These are phyloP conservation scores for Fusarium mexicanum DNA, from an alignment of 2,329 filamentous ascomycete species.

Conservation along the genomic window DNA sequence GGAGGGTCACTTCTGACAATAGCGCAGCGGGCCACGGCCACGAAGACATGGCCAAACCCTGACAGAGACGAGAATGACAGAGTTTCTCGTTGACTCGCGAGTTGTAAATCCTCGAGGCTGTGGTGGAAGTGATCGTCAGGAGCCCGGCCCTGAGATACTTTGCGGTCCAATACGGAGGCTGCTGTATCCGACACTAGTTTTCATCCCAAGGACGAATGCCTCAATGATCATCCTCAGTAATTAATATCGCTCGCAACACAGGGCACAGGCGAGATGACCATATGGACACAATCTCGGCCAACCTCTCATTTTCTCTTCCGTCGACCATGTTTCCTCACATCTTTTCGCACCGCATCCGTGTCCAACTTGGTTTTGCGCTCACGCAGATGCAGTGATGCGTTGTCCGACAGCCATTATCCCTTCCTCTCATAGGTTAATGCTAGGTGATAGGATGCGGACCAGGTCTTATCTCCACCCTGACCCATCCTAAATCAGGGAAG, in stretches of 20 bases:
- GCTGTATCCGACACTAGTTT: constrained; percentile 13
- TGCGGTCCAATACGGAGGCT: constrained; percentile 20
- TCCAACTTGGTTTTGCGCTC: constrained; percentile 41
- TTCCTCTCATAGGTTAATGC: constrained; percentile 49
- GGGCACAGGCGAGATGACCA: constrained; percentile 31
- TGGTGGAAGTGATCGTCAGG: constrained; percentile 31
- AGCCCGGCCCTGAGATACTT: constrained; percentile 20
- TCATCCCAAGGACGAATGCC: constrained; percentile 16
- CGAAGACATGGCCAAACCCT: constrained; percentile 14
- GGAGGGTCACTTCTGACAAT: constrained; percentile 29
- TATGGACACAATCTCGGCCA: constrained; percentile 39
- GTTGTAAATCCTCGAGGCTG: constrained; percentile 1
- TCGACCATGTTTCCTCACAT: constrained; percentile 12
- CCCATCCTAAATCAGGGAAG: constrained; percentile 53
- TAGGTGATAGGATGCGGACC: constrained; percentile 56
- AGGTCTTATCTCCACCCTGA: constrained; percentile 50
- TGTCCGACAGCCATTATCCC: constrained; percentile 57
- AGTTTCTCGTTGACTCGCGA: constrained; percentile 18
- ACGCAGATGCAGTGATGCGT: constrained; percentile 54
- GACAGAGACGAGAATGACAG: constrained; percentile 7
- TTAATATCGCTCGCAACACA: constrained; percentile 21
- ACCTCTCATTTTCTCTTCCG: constrained; percentile 25
- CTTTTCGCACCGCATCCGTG: constrained; percentile 22
- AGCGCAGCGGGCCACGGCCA: constrained; percentile 32
- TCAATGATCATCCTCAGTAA: constrained; percentile 36